Conservation (phyloP, 768 basidiomycete genomes). For the Suillus spraguei region DNA sequence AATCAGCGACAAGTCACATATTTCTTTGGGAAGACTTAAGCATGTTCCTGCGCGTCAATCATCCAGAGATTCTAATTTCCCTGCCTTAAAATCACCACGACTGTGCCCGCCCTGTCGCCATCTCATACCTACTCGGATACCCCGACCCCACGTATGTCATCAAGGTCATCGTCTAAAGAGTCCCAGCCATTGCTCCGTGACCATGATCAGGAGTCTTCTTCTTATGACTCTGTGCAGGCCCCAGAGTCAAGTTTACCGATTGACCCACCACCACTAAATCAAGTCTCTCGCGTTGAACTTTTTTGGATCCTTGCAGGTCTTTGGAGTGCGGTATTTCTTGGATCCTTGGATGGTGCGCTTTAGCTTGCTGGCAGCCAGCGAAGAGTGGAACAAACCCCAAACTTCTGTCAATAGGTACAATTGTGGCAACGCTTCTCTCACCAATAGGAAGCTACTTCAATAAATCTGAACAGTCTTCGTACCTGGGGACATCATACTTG, state of each 20-base stretch:
- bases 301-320: slow-evolving; percentile 75
- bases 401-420: slow-evolving; percentile 52
- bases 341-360: slow-evolving; percentile 77
- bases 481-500: slow-evolving; percentile 88
- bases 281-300: slow-evolving; percentile 55
- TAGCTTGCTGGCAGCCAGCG: slow-evolving; percentile 5
- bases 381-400: slow-evolving; percentile 7
- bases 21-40: slow-evolving; percentile 15
- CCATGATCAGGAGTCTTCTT: slow-evolving; percentile 41
- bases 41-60: slow-evolving; percentile 21
- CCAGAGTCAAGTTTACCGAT: slow-evolving; percentile 33
- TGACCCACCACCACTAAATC: slow-evolving; percentile 38
- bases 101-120: slow-evolving; percentile 2
- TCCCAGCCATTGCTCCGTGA: slow-evolving; percentile 60
- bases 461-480: slow-evolving; percentile 78
- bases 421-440: slow-evolving; percentile 83
- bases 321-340: slow-evolving; percentile 84
- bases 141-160: slow-evolving; percentile 31
- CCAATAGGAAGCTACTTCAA: slow-evolving; percentile 87
- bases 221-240: slow-evolving; percentile 47
- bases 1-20: slow-evolving; percentile 24
- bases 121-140: slow-evolving; percentile 13
- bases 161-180: slow-evolving; percentile 50
- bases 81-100: slow-evolving; percentile 11
- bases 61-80: slow-evolving; percentile 2